These are phyloP conservation scores for Aureobasidium vineae DNA, from an alignment of 2,329 filamentous ascomycete species.

Conservation along the genomic window DNA sequence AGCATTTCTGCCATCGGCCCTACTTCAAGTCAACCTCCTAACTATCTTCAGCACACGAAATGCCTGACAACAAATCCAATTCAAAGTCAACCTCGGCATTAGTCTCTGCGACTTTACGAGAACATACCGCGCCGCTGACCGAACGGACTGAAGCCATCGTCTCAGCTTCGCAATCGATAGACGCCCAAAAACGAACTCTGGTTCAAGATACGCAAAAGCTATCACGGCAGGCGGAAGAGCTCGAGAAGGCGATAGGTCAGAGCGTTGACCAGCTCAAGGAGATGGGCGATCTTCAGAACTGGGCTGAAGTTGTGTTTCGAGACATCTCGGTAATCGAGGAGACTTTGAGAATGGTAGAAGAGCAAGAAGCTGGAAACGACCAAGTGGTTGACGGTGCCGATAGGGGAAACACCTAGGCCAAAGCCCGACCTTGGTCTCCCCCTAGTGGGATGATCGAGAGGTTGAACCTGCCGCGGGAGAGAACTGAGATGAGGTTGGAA, in stretches of 20 bases:
- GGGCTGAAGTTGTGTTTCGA: constrained; percentile 72
- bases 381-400: background rate
- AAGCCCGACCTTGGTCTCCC: too few relatives aligned
- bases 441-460: too few relatives aligned
- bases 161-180: background rate
- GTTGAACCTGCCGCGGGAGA: background rate
- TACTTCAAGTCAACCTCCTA: background rate
- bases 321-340: constrained; percentile 42
- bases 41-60: background rate
- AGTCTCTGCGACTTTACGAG: constrained; percentile 5
- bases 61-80: constrained; percentile 11
- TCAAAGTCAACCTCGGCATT: constrained; percentile 3
- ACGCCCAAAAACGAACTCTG: background rate
- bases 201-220: constrained; percentile 12
- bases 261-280: constrained; percentile 63
- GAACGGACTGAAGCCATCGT: constrained; percentile 14
- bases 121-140: constrained; percentile 19
- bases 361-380: constrained; percentile 30
- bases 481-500: too few relatives aligned
- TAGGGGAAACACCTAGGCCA: background rate
- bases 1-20: background rate
- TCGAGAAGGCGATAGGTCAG: background rate
- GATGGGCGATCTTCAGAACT: constrained; percentile 79
- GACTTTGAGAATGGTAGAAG: constrained; percentile 39
- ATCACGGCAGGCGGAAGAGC: constrained; percentile 9